Conservation (phyloP, 2,329 filamentous ascomycete genomes). For the Tolypocladium ovalisporum region DNA sequence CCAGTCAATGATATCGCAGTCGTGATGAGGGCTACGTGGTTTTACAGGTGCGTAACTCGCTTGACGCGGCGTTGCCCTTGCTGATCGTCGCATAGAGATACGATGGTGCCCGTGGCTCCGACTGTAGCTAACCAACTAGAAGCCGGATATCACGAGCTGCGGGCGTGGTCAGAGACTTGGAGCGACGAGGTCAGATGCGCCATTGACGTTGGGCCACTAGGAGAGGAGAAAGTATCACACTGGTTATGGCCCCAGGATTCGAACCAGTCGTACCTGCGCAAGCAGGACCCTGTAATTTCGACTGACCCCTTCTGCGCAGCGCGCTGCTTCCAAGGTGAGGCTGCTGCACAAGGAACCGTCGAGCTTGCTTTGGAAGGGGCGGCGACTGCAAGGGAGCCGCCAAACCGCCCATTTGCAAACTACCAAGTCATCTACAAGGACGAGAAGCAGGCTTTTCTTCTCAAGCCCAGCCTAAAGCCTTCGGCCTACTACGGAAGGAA, state of each 20-base stretch:
- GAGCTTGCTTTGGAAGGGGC: constrained; percentile 19
- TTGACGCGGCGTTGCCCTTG: neutral
- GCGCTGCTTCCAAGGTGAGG: constrained; percentile 48
- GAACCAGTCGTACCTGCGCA: constrained; percentile 9
- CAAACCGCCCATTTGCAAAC: constrained; percentile 51
- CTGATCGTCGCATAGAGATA: constrained; percentile 41
- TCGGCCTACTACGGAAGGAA: constrained; percentile 75
- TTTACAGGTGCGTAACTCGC: constrained; percentile 53
- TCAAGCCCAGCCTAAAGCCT: constrained; percentile 76
- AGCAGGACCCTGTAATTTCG: constrained; percentile 31
- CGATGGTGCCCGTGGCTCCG: constrained; percentile 81
- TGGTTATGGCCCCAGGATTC: constrained; percentile 62
- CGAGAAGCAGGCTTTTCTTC: constrained; percentile 62
- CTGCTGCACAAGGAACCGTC: constrained; percentile 41
- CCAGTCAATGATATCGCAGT: constrained; percentile 80
- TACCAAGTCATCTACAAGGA: constrained; percentile 85
- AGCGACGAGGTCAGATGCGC: constrained; percentile 82
- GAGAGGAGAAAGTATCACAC: constrained; percentile 85
- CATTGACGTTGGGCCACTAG: constrained; percentile 76
- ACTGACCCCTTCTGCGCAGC: constrained; percentile 48
- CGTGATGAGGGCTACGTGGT: constrained; percentile 87
- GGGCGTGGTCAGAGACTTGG: constrained; percentile 88
- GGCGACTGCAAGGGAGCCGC: constrained; percentile 28
- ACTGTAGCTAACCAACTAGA: constrained; percentile 86
- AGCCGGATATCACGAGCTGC: constrained; percentile 75